Evolutionary conservation across 176 grass and related monocot genomes (phyloP), one percentile per base, ranked within the genome.

Genomic region (Raddia guianensis): DNA sequence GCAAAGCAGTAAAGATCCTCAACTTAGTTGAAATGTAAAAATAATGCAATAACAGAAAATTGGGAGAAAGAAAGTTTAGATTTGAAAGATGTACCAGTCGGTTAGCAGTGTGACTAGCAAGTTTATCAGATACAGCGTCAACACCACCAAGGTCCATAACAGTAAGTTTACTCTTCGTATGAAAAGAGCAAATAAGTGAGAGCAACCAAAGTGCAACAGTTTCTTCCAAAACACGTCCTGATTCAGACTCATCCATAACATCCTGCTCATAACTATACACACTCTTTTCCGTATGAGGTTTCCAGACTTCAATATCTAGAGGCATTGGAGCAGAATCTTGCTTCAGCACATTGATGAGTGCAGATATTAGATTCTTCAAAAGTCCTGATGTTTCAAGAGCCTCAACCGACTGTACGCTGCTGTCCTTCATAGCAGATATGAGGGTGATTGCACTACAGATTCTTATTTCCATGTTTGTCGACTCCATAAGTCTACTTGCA

Each of bases 171-270:
- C 77, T 87, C 70, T 74, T 87, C 12, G 44, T 44, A 89, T 82
- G 90, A 76, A 80, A 84, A 73, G 92, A 94, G 87, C 87, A 94
- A 89, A 94, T 88, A 77, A 90, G 83, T 77, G 90, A 72, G 70
- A 98, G 88, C 87, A 98, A 90, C 85, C 87, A 91, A 79, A 90
- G 87, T 20, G 90, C 92, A 90, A 89, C 83, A 53, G 86, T 86
- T 89, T 87, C 92, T 90, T 85, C 92, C 72, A 92, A 87, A 72
- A 92, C 80, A 32, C 64, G 85, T 53, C 83, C 81, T 56, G 93
- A 85, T 67, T 89, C 86, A 80, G 88, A 70, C 68, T 86, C 59
- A 51, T 53, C 88, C 85, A 80, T 87, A 85, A 83, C 85, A 79
- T 93, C 85, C 70, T 77, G 82, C 66, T 92, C 89, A 80, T 81